phyloP scores from a whole-genome alignment of 1,139 yeast species.

The Pichia sp. region DNA sequence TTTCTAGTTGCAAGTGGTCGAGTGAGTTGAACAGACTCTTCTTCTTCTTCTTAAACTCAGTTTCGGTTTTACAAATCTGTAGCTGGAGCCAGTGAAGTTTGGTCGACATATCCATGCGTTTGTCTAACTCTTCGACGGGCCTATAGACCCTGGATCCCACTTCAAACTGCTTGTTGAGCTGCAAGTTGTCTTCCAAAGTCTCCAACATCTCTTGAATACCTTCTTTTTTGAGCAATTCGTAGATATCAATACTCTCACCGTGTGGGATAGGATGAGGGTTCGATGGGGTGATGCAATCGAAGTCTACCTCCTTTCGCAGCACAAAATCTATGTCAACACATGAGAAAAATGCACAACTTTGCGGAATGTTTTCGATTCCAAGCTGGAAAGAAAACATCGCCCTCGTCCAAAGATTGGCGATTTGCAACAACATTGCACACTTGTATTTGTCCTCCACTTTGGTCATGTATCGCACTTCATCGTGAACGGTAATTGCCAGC shows the following conservation, averaged over 20 bases:
- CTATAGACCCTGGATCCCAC: slow-evolving; percentile 17
- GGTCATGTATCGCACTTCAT: slow-evolving; percentile 81
- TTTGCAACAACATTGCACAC: slow-evolving; percentile 79
- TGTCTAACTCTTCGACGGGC: slow-evolving; percentile 32
- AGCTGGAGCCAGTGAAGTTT: slow-evolving; percentile 29
- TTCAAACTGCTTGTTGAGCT: slow-evolving; percentile 13
- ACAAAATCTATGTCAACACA: slow-evolving; percentile 89
- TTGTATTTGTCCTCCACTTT: slow-evolving; percentile 68
- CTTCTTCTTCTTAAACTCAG: slow-evolving; percentile 30
- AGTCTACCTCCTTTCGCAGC: slow-evolving; percentile 79
- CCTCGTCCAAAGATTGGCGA: slow-evolving; percentile 92
- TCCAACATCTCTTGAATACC: slow-evolving; percentile 28
- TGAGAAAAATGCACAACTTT: slow-evolving; percentile 92
- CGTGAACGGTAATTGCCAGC: slow-evolving; percentile 85
- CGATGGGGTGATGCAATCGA: slow-evolving; percentile 90
- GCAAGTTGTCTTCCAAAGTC: slow-evolving; percentile 17
- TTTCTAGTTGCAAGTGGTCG: slow-evolving; percentile 16
- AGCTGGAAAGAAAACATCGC: slow-evolving; percentile 92
- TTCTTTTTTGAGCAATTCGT: slow-evolving; percentile 40
- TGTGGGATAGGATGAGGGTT: slow-evolving; percentile 66
- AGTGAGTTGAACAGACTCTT: slow-evolving; percentile 19
- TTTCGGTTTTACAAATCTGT: slow-evolving; percentile 32
- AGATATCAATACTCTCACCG: slow-evolving; percentile 74
- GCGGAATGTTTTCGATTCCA: slow-evolving; percentile 87
- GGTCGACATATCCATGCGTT: slow-evolving; percentile 25